A percentile compares a stretch with the other conserved stretches of the same genome.
These are phyloP conservation scores for Perkinsela sp. DNA, from an alignment of 208 protist genomes.

Conservation along the genomic window DNA sequence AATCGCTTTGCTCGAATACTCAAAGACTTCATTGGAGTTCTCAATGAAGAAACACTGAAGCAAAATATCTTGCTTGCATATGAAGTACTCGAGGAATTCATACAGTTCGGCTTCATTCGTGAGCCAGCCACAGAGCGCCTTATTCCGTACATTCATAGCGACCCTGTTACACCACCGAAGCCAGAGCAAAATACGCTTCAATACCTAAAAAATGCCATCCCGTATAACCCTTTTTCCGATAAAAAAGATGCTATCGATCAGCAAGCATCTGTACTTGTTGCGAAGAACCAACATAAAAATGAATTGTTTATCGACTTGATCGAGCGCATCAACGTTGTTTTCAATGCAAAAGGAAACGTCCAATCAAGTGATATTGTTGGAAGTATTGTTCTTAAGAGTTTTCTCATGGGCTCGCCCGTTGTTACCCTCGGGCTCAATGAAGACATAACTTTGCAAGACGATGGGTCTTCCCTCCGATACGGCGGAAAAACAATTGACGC, in stretches of 20 bases:
- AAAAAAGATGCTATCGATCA: slow-evolving; percentile 9
- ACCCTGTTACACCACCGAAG: slow-evolving; percentile 11
- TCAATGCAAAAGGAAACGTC: slow-evolving; percentile 22
- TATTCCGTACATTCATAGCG: slow-evolving; percentile 38
- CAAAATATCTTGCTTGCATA: slow-evolving; percentile 65
- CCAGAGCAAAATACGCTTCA: slow-evolving; percentile 4
- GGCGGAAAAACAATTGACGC: slow-evolving; percentile 26
- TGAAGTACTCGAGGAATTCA: slow-evolving; percentile 66
- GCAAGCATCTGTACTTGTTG: slow-evolving; percentile 18
- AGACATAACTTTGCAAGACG: slow-evolving; percentile 27
- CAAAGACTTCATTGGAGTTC: slow-evolving; percentile 45
- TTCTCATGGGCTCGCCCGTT: slow-evolving; percentile 50
- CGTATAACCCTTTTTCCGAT: slow-evolving; percentile 10
- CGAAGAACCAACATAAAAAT: slow-evolving; percentile 17
- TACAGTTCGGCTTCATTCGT: slow-evolving; percentile 53
- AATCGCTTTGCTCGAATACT: slow-evolving; percentile 25
- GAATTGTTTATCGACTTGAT: slow-evolving; percentile 67
- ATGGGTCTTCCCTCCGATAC: slow-evolving; percentile 4
- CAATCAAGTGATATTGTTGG: slow-evolving; percentile 43
- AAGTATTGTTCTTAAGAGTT: slow-evolving; percentile 56
- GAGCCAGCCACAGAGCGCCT: slow-evolving; percentile 29
- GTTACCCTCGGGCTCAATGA: slow-evolving; percentile 45
- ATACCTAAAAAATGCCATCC: slow-evolving; percentile 11
- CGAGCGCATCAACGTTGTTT: slow-evolving; percentile 33
- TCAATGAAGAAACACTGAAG: slow-evolving; percentile 47